Base-by-base conservation (phyloP, 371 early-diverging fungal species). In the Mucor ambiguus region DNA sequence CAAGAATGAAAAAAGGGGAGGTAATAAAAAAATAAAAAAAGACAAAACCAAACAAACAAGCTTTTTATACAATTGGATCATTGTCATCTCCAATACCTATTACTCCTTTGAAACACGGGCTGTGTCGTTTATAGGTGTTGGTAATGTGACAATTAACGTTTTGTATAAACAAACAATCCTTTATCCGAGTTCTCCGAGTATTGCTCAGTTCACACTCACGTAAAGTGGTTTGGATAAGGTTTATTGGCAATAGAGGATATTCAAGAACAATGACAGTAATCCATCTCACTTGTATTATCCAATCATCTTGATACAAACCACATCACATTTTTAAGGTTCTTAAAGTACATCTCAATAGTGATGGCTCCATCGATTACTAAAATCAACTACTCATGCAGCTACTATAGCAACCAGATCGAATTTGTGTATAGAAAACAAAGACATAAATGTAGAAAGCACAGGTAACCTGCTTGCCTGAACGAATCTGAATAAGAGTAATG, bases 101-200 rank as follows among this genome's bases (percentile, higher is more conserved):
- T 52, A 52, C 61, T 32, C 61, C 33, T 56, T 56, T 32, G 33
- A 32, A 56, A 56, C 30, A 18, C 49, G 35, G 52, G 61, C 61
- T 52, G 52, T 37, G 61, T 44, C 29, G 38, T 10, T 41, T 60
- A 20, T 52, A 26, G 52, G 16, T 52, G 3, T 52, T 26, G 52
- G 46, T 22, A 61, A 49, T 44, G 61, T 61, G 61, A 61, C 61
- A 61, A 32, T 56, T 22, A 26, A 33, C 16, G 61, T 32, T n/a
- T 41, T 24, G 37, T 49, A 33, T 35, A 61, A 61, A 61, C 61
- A 61, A 61, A 61, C 20, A 52, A 49, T 22, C 14, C 28, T 52
- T 52, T 16, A 52, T 52, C 52, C 52, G 52, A 52, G 52, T 24
- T 52, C 16, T 12, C 52, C 52, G 52, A 26, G 10, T 28, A 35